A percentile compares a stretch with the other conserved stretches of the same genome.
phyloP scores from a whole-genome alignment of 495 filamentous ascomycete species.

The Talaromyces liani region DNA sequence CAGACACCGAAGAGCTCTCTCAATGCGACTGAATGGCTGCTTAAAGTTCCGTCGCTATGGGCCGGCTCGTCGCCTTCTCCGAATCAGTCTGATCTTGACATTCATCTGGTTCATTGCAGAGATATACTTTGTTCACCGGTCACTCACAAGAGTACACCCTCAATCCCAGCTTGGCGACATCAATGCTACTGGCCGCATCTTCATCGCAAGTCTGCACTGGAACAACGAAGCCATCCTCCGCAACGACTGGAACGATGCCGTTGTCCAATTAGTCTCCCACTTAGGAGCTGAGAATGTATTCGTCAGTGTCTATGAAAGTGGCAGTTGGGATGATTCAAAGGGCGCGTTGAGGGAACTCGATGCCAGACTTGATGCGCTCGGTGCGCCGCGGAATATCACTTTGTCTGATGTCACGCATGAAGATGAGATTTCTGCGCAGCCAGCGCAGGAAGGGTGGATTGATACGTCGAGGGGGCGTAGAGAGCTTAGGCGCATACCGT shows the following conservation, averaged over 20 bases:
- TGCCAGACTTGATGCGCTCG: not conserved
- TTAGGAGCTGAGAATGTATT: constrained; percentile 62
- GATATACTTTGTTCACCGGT: not conserved
- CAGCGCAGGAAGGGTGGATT: constrained; percentile 15
- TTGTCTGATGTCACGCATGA: not conserved
- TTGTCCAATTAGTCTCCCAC: constrained; percentile 46
- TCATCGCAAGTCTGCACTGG: constrained; percentile 62
- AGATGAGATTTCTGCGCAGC: constrained; percentile 11
- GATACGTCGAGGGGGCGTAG: constrained; percentile 30
- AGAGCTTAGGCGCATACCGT: constrained; percentile 61
- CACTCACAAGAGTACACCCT: not conserved
- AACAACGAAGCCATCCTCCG: constrained; percentile 60
- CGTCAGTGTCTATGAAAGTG: constrained; percentile 63
- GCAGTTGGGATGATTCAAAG: constrained; percentile 66
- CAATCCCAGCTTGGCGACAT: not conserved
- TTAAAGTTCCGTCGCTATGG: not conserved
- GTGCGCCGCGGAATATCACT: not conserved
- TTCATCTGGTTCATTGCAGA: not conserved
- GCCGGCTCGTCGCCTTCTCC: not conserved
- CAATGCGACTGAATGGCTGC: not conserved
- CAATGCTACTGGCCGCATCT: constrained; percentile 38
- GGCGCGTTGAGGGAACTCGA: constrained; percentile 55
- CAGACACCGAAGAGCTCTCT: not conserved
- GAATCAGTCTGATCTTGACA: not conserved
- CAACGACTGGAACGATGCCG: constrained; percentile 52